Evolutionary conservation across 495 filamentous ascomycete species (phyloP).

Genomic region (Tuber calosporum): DNA sequence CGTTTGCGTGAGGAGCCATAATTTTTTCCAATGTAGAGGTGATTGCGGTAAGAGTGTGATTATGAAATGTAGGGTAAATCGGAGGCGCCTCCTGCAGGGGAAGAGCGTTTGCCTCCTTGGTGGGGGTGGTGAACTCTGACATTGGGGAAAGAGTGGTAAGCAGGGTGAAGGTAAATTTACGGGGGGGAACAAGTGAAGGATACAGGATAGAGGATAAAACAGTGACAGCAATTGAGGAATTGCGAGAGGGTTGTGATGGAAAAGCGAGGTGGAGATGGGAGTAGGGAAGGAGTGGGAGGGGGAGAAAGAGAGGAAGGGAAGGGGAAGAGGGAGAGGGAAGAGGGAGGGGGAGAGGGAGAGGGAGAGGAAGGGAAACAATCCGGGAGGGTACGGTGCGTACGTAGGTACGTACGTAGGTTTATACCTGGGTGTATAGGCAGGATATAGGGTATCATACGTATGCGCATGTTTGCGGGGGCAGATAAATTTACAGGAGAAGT

Average conservation of each 20-base stretch:
- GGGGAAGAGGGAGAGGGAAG: background rate
- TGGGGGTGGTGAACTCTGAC: conserved; percentile 87
- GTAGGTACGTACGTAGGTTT: background rate
- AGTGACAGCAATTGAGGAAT: background rate
- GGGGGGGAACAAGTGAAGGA: conserved; percentile 2
- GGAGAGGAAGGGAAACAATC: conserved; percentile 5
- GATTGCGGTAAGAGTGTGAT: conserved; percentile 49
- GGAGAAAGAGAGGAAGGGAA: conserved; percentile 1
- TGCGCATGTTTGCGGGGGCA: background rate
- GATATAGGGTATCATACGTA: background rate
- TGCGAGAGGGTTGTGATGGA: background rate
- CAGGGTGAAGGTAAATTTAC: conserved; percentile 5
- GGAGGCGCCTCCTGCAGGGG: conserved; percentile 77
- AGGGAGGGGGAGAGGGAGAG: background rate
- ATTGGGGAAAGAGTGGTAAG: conserved; percentile 28
- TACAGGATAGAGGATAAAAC: conserved; percentile 2
- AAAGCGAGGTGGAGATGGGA: conserved; percentile 11
- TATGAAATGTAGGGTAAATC: conserved; percentile 49
- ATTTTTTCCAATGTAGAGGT: conserved; percentile 43
- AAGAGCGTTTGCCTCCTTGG: conserved; percentile 93
- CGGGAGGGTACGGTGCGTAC: background rate
- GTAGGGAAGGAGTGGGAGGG: conserved; percentile 15
- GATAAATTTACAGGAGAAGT: background rate
- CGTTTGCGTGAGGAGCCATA: conserved; percentile 93
- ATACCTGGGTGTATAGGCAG: background rate